Base-by-base conservation (phyloP, 2,329 filamentous ascomycete species). In the Colletotrichum spaethianum region DNA sequence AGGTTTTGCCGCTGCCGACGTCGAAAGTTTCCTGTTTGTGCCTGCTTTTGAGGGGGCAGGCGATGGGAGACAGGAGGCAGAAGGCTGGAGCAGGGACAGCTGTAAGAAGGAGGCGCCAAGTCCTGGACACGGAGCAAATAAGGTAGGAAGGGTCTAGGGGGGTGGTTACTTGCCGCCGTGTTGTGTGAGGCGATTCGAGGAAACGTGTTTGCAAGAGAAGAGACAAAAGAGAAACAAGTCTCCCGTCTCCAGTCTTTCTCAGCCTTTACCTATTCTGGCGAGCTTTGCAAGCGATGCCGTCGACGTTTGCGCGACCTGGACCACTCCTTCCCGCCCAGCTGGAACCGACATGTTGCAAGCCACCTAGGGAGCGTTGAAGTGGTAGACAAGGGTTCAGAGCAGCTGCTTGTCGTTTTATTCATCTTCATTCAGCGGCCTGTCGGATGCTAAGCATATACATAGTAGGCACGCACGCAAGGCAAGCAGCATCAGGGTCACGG, bases 281-380 rank as follows among this genome's bases (percentile, higher is more conserved):
- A 50, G 48, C 55, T 62, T 70, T 61, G 67, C 63, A 65, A 61
- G 48, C 50, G 50, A 53, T 67, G 64, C 57, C 48, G 68, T 68
- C 63, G 61, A 67, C 52, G 63, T 23, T 67, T 48, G 16, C 26
- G 31, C 62, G 28, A 40, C 16, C 67, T 28, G 46, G 62, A 55
- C 55, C 46, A 66, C 31, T 44, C 61, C 42, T 69, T 64, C 60
- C 50, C 60, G 50, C 26, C 59, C 57, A 44, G 36, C 57, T 55
- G 46, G 65, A 36, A 36, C 40, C 20, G 31, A 55, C 52, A 55
- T 33, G 18, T 38, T 23, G 4, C 31, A 6, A 56, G 18, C 18
- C 12, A n/a, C n/a, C n/a, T n/a, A 7, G 53, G 23, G n/a, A 56
- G 16, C 20, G 12, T 38, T 52, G 48, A 16, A n/a, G n/a, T n/a